Conservation (phyloP, 495 filamentous ascomycete genomes). For the Annulohypoxylon bovei region DNA sequence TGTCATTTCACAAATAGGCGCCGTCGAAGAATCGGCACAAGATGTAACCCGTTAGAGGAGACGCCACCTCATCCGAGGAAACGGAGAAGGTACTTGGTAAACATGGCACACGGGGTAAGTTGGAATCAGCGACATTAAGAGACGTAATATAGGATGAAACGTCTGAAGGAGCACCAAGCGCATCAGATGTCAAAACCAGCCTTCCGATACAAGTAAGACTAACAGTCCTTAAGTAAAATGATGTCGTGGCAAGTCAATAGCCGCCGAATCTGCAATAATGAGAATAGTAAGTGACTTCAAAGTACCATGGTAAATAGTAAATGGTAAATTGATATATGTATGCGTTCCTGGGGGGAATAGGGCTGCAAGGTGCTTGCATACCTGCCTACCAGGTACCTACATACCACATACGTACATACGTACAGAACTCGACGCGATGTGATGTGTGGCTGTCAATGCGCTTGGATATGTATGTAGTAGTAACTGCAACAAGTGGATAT, state of each 20-base stretch:
- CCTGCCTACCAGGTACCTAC: background rate
- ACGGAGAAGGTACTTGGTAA: slow-evolving; percentile 15
- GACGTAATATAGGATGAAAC: slow-evolving; percentile 40
- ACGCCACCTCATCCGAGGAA: slow-evolving; percentile 10
- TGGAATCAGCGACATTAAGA: slow-evolving; percentile 27
- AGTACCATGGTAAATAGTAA: slow-evolving; percentile 8
- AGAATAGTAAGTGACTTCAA: slow-evolving; percentile 29
- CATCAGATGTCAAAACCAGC: slow-evolving; percentile 35
- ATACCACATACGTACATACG: slow-evolving; percentile 16
- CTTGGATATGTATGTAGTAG: slow-evolving; percentile 11
- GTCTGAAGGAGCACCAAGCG: slow-evolving; percentile 30
- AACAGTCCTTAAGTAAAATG: slow-evolving; percentile 19
- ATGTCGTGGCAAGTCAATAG: slow-evolving; percentile 37
- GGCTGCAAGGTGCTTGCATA: slow-evolving; percentile 36
- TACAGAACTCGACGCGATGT: slow-evolving; percentile 10
- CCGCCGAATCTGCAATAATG: slow-evolving; percentile 32
- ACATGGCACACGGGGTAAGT: slow-evolving; percentile 12
- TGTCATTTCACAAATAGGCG: slow-evolving; percentile 21
- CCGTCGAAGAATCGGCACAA: slow-evolving; percentile 10
- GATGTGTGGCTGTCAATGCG: slow-evolving; percentile 22
- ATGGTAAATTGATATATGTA: slow-evolving; percentile 9
- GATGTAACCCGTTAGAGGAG: slow-evolving; percentile 2
- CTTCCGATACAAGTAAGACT: slow-evolving; percentile 13
- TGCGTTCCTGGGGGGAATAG: slow-evolving; percentile 32
- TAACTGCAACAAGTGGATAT: slow-evolving; percentile 15